phyloP scores from a whole-genome alignment of 73 alveolate species.

The Paramecium primaurelia region DNA sequence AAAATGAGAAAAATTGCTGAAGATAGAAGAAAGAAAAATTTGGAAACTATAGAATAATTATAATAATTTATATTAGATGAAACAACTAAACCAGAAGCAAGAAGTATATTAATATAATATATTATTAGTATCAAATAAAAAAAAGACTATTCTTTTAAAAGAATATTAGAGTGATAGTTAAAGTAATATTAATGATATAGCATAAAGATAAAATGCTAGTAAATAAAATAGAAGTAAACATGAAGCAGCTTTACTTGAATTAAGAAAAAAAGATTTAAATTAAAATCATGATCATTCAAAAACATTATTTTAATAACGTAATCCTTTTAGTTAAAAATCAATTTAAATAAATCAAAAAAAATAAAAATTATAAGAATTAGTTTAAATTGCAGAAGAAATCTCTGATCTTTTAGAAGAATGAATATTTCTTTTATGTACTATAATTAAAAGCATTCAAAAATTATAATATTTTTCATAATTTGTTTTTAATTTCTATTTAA shows the following conservation, averaged over 20 bases:
- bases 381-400: background rate
- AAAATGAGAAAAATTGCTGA: constrained; percentile 58
- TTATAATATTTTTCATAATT: background rate
- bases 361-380: background rate
- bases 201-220: background rate
- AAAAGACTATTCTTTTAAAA: background rate
- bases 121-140: background rate
- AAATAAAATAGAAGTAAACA: background rate
- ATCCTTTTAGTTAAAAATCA: background rate
- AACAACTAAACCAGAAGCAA: background rate
- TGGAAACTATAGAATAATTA: constrained; percentile 17
- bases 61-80: background rate
- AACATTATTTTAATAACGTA: background rate
- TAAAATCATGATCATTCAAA: background rate
- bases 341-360: background rate
- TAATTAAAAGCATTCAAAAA: background rate
- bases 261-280: background rate
- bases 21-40: constrained; percentile 29
- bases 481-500: background rate
- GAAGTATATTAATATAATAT: background rate
- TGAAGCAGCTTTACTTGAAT: constrained; percentile 4
- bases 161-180: background rate
- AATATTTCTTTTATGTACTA: background rate
- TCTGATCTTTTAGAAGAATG: background rate
- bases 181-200: background rate